Evolutionary conservation across 1,284 basidiomycete species (phyloP).

Genomic region (Earliella scabrosa): DNA sequence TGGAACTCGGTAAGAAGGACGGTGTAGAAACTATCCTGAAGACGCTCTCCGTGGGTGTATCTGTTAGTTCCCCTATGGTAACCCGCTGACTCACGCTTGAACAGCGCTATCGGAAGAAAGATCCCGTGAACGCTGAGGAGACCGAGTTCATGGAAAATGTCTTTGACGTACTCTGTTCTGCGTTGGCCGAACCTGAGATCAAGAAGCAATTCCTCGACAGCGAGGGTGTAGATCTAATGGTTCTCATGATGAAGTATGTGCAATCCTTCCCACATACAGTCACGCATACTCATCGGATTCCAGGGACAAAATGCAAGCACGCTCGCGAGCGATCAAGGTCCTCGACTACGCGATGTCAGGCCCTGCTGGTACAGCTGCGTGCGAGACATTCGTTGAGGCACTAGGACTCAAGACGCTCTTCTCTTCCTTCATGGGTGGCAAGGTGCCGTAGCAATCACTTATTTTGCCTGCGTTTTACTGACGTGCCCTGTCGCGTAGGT

Average conservation of each 20-base stretch:
- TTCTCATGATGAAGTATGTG: slow-evolving; percentile 90
- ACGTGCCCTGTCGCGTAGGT: slow-evolving; percentile 33
- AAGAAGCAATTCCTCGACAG: slow-evolving; percentile 86
- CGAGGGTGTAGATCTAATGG: slow-evolving; percentile 97
- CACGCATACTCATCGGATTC: background rate
- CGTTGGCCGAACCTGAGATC: slow-evolving; percentile 73
- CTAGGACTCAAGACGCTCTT: slow-evolving; percentile 91
- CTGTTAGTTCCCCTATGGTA: too few relatives aligned
- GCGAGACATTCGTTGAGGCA: slow-evolving; percentile 87
- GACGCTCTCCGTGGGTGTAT: slow-evolving; percentile 78
- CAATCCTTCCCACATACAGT: background rate
- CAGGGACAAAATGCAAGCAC: slow-evolving; percentile 84
- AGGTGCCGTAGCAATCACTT: slow-evolving; percentile 53
- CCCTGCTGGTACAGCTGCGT: slow-evolving; percentile 72
- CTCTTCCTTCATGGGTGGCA: slow-evolving; percentile 85
- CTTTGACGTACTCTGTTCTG: slow-evolving; percentile 89
- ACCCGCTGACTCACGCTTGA: background rate
- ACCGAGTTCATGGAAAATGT: slow-evolving; percentile 97
- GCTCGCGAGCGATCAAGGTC: slow-evolving; percentile 86
- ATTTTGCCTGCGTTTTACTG: background rate
- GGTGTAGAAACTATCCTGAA: slow-evolving; percentile 84
- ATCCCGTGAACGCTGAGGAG: slow-evolving; percentile 88
- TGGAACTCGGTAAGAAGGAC: slow-evolving; percentile 67
- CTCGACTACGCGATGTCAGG: slow-evolving; percentile 92
- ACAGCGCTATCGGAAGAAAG: slow-evolving; percentile 84